A percentile compares a stretch with the other conserved stretches of the same genome.
Conservation (phyloP, 345 rosid genomes). For the Populus euphratica region DNA sequence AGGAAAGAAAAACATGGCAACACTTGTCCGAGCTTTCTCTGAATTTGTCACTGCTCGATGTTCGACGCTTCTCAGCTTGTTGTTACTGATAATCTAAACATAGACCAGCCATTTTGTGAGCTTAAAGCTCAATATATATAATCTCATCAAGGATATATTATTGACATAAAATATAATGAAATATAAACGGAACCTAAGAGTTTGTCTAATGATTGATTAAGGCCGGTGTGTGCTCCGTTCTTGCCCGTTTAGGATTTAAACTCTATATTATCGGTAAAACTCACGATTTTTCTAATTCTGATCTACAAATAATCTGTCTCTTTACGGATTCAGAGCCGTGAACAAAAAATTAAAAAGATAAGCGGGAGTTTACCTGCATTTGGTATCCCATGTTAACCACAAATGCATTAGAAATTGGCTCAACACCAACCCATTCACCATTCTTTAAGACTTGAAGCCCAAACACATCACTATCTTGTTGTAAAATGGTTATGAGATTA, state of each 20-base stretch:
- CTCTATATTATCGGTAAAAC: too few relatives aligned
- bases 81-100: conserved; percentile 25
- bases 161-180: too few relatives aligned
- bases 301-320: too few relatives aligned
- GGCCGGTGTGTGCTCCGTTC: too few relatives aligned
- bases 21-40: conserved; percentile 17
- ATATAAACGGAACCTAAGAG: too few relatives aligned
- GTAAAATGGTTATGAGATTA: conserved; percentile 29
- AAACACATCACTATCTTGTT: conserved; percentile 21
- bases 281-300: too few relatives aligned
- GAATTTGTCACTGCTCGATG: conserved; percentile 34
- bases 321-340: too few relatives aligned
- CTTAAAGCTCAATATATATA: too few relatives aligned
- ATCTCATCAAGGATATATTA: too few relatives aligned
- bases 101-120: background rate
- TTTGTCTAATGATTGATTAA: too few relatives aligned
- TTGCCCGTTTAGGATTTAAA: too few relatives aligned
- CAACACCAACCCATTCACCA: conserved; percentile 30
- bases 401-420: conserved; percentile 35
- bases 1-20: conserved; percentile 16
- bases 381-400: conserved; percentile 30
- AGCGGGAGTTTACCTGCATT: background rate
- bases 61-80: conserved; percentile 30
- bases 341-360: too few relatives aligned
- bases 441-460: conserved; percentile 43